Evolutionary conservation across 2,329 filamentous ascomycete genomes (phyloP).

Genomic region (Clonostachys byssicola): DNA sequence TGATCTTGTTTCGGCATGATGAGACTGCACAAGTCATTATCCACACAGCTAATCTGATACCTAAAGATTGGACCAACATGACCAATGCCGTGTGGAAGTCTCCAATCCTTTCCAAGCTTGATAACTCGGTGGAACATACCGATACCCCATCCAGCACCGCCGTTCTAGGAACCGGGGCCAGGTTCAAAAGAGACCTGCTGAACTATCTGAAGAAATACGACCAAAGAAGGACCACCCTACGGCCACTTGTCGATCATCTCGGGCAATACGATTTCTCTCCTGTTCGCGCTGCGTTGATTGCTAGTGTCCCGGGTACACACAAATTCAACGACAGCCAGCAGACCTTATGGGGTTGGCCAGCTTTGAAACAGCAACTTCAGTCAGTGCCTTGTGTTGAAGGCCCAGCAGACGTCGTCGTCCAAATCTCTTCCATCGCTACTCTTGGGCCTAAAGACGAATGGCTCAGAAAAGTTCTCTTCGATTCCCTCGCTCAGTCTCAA

Average conservation of each 20-base stretch:
- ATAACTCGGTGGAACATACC: slow-evolving; percentile 1
- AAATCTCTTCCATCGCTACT: slow-evolving; percentile 81
- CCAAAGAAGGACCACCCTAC: slow-evolving; percentile 45
- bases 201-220: slow-evolving; percentile 71
- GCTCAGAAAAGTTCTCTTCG: slow-evolving; percentile 63
- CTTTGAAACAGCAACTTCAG: slow-evolving; percentile 55
- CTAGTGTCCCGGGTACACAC: slow-evolving; percentile 71
- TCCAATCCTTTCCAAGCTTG: slow-evolving; percentile 54
- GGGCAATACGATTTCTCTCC: slow-evolving; percentile 62
- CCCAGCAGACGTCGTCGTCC: slow-evolving; percentile 41
- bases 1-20: slow-evolving; percentile 76
- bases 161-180: slow-evolving; percentile 51
- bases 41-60: slow-evolving; percentile 90
- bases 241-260: slow-evolving; percentile 53
- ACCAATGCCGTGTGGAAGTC: slow-evolving; percentile 80
- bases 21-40: slow-evolving; percentile 75
- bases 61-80: slow-evolving; percentile 83
- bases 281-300: slow-evolving; percentile 69
- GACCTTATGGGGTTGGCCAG: slow-evolving; percentile 75
- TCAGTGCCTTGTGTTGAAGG: slow-evolving; percentile 40
- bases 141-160: slow-evolving; percentile 13
- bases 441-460: slow-evolving; percentile 68
- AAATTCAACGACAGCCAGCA: slow-evolving; percentile 35
- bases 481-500: slow-evolving; percentile 27
- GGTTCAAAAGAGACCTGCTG: slow-evolving; percentile 74